Base-by-base conservation (phyloP, 805 yeast species). In the Schwanniomyces polymorphus region DNA sequence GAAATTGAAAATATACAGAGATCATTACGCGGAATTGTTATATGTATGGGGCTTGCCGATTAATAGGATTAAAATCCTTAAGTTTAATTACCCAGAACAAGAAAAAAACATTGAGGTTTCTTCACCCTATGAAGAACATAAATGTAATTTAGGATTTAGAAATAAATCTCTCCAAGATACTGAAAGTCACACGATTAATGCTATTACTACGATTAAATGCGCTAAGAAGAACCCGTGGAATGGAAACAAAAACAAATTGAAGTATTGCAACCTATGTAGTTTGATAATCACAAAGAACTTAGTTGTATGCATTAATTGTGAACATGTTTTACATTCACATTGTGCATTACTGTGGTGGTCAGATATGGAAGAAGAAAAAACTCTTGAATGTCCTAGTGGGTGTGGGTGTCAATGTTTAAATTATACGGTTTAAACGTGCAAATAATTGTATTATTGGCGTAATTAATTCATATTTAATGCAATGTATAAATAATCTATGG, bases 301-400 rank as follows among this genome's bases (percentile, higher is more conserved):
- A 27, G 82, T 84, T 27, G 77, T 81, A 0, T 91, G 98, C 59
- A 76, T 80, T 5, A 70, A 71, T 25, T 91, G 98, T 65, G 86
- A 82, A 46, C 97, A 92, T 65, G 72, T 88, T 2, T 58, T 87
- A 54, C 98, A 91, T 61, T 78, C 88, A 2, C 71, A 72, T 18
- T 91, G 98, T 69, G 94, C 96, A 0, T 66, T 75, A 16, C 76
- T 76, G 43, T 91, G 98, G 97, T 90, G 95, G 89, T 65, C 66
- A 7, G 55, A 61, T 1, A 68, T 58, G 23, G 61, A 62, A 7
- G 57, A 35, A 6, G 50, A 41, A 10, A 21, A 21, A 6, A 34
- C 34, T 9, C 40, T 37, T 11, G 87, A 85, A 56, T 89, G 97
- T 64, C 84, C 95, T 0, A 78, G 87, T 40, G 97, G 96, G 0